Conservation (phyloP, 2,329 filamentous ascomycete species). For the Colletotrichum chrysophilum region DNA sequence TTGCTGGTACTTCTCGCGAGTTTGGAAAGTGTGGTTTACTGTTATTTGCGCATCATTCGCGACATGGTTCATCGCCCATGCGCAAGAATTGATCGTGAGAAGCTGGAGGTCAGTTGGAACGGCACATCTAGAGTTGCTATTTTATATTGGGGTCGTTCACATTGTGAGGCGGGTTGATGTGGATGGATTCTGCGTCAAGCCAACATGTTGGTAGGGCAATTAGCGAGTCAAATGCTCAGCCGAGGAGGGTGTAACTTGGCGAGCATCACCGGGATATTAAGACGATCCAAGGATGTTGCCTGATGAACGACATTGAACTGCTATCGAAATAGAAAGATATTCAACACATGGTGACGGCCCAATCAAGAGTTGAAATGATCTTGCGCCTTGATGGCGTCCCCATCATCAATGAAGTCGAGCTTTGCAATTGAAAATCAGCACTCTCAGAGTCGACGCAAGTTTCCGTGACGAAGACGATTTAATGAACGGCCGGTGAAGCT, state of each 20-base stretch:
- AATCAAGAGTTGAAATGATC: not conserved
- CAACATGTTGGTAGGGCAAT: not conserved
- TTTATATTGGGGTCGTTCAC: not conserved
- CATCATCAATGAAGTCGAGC: not conserved
- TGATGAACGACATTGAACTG: not conserved
- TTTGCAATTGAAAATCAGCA: not conserved
- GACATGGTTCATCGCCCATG: not conserved
- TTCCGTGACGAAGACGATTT: not conserved
- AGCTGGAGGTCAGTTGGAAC: not conserved
- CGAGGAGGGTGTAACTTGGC: not conserved
- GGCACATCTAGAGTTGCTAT: not conserved
- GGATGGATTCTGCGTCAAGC: not conserved
- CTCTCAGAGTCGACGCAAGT: accelerated
- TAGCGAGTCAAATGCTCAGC: not conserved
- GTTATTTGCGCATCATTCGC: not conserved
- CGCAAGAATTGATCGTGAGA: not conserved
- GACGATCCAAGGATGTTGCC: not conserved
- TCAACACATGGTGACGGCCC: not conserved
- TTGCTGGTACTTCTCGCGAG: not conserved
- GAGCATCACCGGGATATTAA: not conserved
- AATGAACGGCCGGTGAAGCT: not conserved
- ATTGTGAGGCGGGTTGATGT: not conserved
- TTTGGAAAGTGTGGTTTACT: not conserved
- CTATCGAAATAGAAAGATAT: accelerated
- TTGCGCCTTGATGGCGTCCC: not conserved